These are phyloP conservation scores for Pythium chondricola DNA, from an alignment of 352 stramenopile species.

Conservation along the genomic window DNA sequence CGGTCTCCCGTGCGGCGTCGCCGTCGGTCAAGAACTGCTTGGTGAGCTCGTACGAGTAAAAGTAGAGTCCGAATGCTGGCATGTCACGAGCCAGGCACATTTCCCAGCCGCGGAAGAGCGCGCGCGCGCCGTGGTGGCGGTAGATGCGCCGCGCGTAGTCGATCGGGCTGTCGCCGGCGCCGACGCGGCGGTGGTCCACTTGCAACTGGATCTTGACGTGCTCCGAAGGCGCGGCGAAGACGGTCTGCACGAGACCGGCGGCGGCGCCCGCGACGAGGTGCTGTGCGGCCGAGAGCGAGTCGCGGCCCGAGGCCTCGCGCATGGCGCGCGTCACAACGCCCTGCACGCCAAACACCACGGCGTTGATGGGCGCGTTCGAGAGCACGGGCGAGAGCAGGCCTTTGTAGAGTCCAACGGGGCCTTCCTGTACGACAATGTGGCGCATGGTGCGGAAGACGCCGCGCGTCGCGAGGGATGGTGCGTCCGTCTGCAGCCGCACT, in stretches of 20 bases:
- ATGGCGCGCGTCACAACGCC: slow-evolving; percentile 44
- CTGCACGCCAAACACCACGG: slow-evolving; percentile 76
- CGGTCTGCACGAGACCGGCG: slow-evolving; percentile 57
- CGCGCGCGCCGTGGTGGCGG: slow-evolving; percentile 28
- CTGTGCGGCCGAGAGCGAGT: slow-evolving; percentile 28
- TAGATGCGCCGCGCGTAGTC: slow-evolving; percentile 39
- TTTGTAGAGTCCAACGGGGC: slow-evolving; percentile 62
- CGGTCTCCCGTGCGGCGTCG: slow-evolving; percentile 54
- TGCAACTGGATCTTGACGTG: slow-evolving; percentile 84
- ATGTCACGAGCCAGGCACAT: slow-evolving; percentile 67
- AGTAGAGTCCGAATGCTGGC: slow-evolving; percentile 76
- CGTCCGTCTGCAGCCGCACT: slow-evolving; percentile 70
- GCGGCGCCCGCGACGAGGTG: slow-evolving; percentile 56
- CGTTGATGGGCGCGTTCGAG: slow-evolving; percentile 83
- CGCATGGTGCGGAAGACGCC: slow-evolving; percentile 45
- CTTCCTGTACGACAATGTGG: slow-evolving; percentile 49
- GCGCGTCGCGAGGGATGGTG: slow-evolving; percentile 17
- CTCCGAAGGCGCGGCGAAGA: slow-evolving; percentile 68
- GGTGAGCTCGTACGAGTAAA: slow-evolving; percentile 70
- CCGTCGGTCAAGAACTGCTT: slow-evolving; percentile 49
- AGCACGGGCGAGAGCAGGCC: slow-evolving; percentile 72
- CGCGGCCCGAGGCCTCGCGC: slow-evolving; percentile 23
- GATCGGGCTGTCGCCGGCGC: slow-evolving; percentile 38
- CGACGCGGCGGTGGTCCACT: slow-evolving; percentile 37
- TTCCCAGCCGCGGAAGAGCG: slow-evolving; percentile 65